Evolutionary conservation across 768 basidiomycete species (phyloP).

Genomic region (Mycena capillaripes): DNA sequence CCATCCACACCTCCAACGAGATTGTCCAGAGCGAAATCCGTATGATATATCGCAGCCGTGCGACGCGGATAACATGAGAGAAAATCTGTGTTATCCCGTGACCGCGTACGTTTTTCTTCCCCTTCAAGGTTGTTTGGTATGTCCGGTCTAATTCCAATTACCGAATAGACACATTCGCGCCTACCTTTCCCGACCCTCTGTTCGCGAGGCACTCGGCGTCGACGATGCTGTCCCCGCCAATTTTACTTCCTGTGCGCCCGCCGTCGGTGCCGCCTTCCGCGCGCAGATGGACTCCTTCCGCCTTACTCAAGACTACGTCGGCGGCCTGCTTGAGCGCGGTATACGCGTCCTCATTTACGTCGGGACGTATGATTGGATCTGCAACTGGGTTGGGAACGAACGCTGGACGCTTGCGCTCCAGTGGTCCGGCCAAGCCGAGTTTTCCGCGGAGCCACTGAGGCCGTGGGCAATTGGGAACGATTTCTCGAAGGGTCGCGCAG

Average conservation of each 20-base stretch:
- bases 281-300: slow-evolving; percentile 57
- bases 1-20: background rate
- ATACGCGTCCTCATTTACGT: slow-evolving; percentile 79
- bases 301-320: slow-evolving; percentile 69
- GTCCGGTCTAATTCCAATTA: background rate
- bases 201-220: slow-evolving; percentile 66
- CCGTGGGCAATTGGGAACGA: slow-evolving; percentile 24
- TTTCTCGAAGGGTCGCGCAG: slow-evolving; percentile 19
- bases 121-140: too few relatives aligned
- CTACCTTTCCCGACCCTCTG: slow-evolving; percentile 65
- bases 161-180: slow-evolving; percentile 55
- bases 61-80: slow-evolving; percentile 11
- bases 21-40: slow-evolving; percentile 56
- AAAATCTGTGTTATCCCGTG: slow-evolving; percentile 33
- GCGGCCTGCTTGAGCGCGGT: slow-evolving; percentile 75
- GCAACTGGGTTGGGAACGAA: slow-evolving; percentile 83
- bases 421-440: slow-evolving; percentile 74
- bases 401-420: slow-evolving; percentile 77
- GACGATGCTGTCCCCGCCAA: slow-evolving; percentile 50
- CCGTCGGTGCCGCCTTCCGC: slow-evolving; percentile 65
- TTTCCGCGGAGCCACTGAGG: slow-evolving; percentile 52
- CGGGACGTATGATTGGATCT: slow-evolving; percentile 81
- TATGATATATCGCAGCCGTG: slow-evolving; percentile 70
- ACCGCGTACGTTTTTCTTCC: slow-evolving; percentile 32
- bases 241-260: slow-evolving; percentile 56